These are phyloP conservation scores for Amphichorda felina DNA, from an alignment of 2,329 filamentous ascomycete species.

Conservation along the genomic window DNA sequence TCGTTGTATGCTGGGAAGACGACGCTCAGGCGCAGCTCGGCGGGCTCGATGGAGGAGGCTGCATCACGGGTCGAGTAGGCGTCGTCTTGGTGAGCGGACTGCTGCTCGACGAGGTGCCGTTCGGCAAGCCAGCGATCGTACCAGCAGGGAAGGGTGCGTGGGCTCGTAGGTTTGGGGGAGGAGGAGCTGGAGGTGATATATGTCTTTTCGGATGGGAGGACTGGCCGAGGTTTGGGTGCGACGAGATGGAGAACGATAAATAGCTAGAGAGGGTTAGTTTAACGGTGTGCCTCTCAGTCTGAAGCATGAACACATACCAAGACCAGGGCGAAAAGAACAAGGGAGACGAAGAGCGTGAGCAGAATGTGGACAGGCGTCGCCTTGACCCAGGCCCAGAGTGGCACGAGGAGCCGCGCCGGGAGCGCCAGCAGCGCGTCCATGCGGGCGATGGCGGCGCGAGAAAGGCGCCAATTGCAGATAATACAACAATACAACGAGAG, in stretches of 20 bases:
- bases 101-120: constrained; percentile 35
- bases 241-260: constrained; percentile 61
- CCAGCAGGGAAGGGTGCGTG: constrained; percentile 68
- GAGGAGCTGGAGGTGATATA: constrained; percentile 71
- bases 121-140: constrained; percentile 61
- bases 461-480: neutral
- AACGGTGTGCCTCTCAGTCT: no score
- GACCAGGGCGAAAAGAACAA: constrained; percentile 8
- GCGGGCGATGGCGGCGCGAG: neutral
- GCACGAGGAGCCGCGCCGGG: constrained; percentile 19
- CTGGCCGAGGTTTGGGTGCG: constrained; percentile 67
- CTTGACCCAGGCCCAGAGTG: constrained; percentile 21
- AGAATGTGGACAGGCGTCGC: constrained; percentile 27
- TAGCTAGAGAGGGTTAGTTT: constrained; percentile 19
- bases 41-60: constrained; percentile 52
- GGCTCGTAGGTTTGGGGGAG: constrained; percentile 25
- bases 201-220: constrained; percentile 68
- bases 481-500: neutral
- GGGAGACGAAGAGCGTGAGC: constrained; percentile 18
- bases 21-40: constrained; percentile 78
- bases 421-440: constrained; percentile 12
- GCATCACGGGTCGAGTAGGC: constrained; percentile 25
- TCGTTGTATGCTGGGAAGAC: constrained; percentile 97
- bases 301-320: no score
- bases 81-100: neutral